phyloP scores from a whole-genome alignment of 306 rosid genomes.

The Citrullus amarus region DNA sequence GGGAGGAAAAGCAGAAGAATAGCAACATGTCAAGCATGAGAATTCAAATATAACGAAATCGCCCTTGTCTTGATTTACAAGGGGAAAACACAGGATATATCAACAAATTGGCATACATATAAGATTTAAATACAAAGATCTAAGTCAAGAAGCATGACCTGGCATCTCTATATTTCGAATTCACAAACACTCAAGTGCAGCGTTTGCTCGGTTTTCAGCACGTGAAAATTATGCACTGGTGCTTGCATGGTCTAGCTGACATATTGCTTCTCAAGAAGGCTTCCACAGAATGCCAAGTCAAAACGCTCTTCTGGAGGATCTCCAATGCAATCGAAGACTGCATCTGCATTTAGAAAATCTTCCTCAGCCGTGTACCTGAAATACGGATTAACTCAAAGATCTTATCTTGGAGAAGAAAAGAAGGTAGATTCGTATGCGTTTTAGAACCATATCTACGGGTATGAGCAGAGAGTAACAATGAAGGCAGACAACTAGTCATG shows the following conservation, averaged over 20 bases:
- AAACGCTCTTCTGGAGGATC: slow-evolving; percentile 92
- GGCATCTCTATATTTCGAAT: neutral
- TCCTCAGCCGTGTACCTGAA: slow-evolving; percentile 81
- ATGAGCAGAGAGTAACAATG: neutral
- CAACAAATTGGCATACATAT: neutral
- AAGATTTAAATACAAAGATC: neutral
- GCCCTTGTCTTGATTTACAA: neutral
- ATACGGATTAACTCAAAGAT: neutral
- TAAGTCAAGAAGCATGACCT: neutral
- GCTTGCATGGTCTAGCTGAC: slow-evolving; percentile 40
- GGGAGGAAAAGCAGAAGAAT: neutral
- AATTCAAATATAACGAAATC: neutral
- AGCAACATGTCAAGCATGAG: neutral
- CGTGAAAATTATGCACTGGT: neutral
- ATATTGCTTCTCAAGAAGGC: slow-evolving; percentile 78
- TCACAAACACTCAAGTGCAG: neutral
- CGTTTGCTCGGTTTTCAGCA: neutral
- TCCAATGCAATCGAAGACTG: slow-evolving; percentile 82
- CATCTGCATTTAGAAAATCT: slow-evolving; percentile 80
- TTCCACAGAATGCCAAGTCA: slow-evolving; percentile 76
- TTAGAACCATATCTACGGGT: neutral
- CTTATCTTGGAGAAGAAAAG: neutral
- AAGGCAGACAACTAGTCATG: neutral
- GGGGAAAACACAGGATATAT: neutral
- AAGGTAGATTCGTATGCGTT: neutral